A percentile compares a stretch with the other conserved stretches of the same genome.
Evolutionary conservation across 1,284 basidiomycete genomes (phyloP).

Genomic region (Cutaneotrichosporon sp.): DNA sequence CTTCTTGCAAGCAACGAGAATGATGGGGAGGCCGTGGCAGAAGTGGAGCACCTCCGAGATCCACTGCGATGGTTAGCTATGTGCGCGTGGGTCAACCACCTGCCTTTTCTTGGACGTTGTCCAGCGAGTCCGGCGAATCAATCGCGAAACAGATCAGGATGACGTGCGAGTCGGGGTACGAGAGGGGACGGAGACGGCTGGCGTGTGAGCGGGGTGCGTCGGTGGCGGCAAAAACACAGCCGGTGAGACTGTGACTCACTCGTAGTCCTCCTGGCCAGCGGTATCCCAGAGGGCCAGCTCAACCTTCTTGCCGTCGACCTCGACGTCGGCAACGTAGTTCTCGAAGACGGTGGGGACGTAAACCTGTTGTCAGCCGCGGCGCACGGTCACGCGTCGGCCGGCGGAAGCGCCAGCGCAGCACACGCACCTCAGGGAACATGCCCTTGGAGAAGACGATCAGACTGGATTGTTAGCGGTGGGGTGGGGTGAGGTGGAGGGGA

Average conservation of each 20-base stretch:
- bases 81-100: conserved; percentile 33
- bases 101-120: conserved; percentile 95
- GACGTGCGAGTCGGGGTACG: conserved; percentile 89
- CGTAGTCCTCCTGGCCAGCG: conserved; percentile 79
- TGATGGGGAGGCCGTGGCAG: conserved; percentile 80
- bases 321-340: conserved; percentile 79
- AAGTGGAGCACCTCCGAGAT: conserved; percentile 93
- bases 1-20: conserved; percentile 92
- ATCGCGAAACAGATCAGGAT: conserved; percentile 93
- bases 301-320: conserved; percentile 87
- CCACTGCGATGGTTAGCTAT: conserved; percentile 63
- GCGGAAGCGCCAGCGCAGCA: not conserved
- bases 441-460: conserved; percentile 68
- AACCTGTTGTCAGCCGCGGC: conserved; percentile 59
- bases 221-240: not conserved
- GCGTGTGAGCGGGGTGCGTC: conserved; percentile 40
- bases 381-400: not conserved
- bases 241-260: conserved; percentile 47
- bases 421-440: conserved; percentile 83
- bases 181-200: conserved; percentile 77
- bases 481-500: conserved; percentile 2
- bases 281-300: conserved; percentile 96
- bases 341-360: conserved; percentile 94
- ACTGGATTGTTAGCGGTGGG: conserved; percentile 25
- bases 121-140: conserved; percentile 87